Evolutionary conservation across 106 monocot species (phyloP).

Genomic region (Narthecium ossifragum): DNA sequence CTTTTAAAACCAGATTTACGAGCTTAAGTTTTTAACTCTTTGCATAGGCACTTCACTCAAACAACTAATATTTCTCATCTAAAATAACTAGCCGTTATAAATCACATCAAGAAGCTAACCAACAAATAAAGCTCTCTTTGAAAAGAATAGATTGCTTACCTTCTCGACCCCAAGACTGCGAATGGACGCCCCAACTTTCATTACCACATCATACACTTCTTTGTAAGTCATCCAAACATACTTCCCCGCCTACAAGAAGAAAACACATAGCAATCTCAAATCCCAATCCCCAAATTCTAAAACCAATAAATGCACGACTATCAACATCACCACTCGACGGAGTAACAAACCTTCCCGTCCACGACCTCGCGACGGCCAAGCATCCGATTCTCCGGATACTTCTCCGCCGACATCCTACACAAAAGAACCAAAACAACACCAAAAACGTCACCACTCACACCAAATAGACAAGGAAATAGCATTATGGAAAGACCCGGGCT

Average conservation of each 20-base stretch:
- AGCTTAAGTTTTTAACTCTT: too few relatives aligned
- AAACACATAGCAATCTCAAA: not conserved
- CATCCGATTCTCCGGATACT: slow-evolving; percentile 52
- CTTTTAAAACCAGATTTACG: too few relatives aligned
- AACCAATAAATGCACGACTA: too few relatives aligned
- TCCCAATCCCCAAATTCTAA: not conserved
- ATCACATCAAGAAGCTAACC: too few relatives aligned
- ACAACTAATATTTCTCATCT: too few relatives aligned
- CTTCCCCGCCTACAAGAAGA: slow-evolving; percentile 48
- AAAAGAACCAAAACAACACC: not conserved
- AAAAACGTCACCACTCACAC: not conserved
- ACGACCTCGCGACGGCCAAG: slow-evolving; percentile 61
- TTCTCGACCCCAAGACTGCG: slow-evolving; percentile 55
- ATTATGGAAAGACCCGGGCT: not conserved
- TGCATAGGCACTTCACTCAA: too few relatives aligned
- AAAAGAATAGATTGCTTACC: too few relatives aligned
- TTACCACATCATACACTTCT: slow-evolving; percentile 74
- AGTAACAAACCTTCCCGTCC: slow-evolving; percentile 59
- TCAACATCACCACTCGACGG: not conserved
- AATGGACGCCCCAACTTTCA: slow-evolving; percentile 74
- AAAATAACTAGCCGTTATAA: too few relatives aligned
- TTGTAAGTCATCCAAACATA: slow-evolving; percentile 84
- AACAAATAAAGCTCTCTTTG: too few relatives aligned
- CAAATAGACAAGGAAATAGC: not conserved
- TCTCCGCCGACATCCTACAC: slow-evolving; percentile 47